Conservation (phyloP, 2,329 filamentous ascomycete genomes). For the Colletotrichum sp. region DNA sequence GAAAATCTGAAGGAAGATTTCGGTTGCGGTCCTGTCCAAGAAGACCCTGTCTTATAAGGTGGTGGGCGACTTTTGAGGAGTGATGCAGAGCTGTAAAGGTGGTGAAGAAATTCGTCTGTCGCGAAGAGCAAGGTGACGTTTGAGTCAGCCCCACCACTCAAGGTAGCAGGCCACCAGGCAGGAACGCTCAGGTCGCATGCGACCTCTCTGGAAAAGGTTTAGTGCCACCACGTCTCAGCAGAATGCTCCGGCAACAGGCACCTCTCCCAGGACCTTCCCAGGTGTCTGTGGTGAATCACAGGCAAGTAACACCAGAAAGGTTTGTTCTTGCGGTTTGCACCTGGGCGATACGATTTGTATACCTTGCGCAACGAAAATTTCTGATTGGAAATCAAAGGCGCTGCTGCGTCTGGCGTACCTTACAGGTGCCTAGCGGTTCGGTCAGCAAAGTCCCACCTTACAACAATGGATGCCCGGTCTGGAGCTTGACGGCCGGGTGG, state of each 20-base stretch:
- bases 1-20: neutral
- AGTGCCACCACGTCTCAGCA: neutral
- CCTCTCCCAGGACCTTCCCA: neutral
- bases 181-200: conserved; percentile 11
- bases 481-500: neutral
- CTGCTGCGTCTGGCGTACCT: neutral
- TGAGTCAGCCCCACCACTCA: conserved; percentile 18
- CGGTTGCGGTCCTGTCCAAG: neutral
- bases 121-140: conserved; percentile 24
- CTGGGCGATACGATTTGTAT: neutral
- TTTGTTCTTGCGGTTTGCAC: neutral
- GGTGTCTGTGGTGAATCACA: neutral
- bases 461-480: neutral
- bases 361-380: neutral
- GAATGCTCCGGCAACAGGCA: neutral
- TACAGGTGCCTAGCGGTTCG: neutral
- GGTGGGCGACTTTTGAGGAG: neutral
- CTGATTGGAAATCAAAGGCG: neutral
- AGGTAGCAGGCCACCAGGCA: conserved; percentile 9
- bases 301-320: neutral
- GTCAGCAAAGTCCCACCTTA: neutral
- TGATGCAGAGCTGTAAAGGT: neutral
- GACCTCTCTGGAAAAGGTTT: conserved; percentile 2
- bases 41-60: neutral
- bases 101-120: conserved; percentile 20